phyloP scores from a whole-genome alignment of 208 protist species.

The Trypanosoma grayi region DNA sequence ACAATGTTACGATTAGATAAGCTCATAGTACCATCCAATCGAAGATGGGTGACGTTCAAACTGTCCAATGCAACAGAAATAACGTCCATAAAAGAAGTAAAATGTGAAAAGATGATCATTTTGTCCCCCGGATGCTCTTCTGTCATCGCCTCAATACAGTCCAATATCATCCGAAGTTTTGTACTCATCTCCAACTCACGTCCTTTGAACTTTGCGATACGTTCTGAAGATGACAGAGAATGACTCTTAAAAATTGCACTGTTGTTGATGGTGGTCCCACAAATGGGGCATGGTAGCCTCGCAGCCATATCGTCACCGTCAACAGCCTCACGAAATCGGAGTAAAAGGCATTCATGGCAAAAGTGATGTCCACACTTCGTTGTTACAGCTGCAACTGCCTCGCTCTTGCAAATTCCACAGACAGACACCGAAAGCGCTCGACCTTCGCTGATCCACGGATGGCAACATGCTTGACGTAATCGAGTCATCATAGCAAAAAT shows the following conservation, averaged over 20 bases:
- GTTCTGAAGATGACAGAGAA: constrained; percentile 50
- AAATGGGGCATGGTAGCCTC: constrained; percentile 63
- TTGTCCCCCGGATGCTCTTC: constrained; percentile 84
- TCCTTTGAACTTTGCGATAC: constrained; percentile 74
- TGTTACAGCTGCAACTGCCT: constrained; percentile 40
- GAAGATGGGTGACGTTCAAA: constrained; percentile 62
- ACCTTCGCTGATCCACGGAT: constrained; percentile 85
- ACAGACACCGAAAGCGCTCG: constrained; percentile 55
- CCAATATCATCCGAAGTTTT: constrained; percentile 83
- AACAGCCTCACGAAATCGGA: constrained; percentile 72
- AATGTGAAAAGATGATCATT: constrained; percentile 98
- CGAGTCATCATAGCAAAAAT: constrained; percentile 94
- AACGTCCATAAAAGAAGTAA: constrained; percentile 97
- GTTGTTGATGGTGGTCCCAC: constrained; percentile 39
- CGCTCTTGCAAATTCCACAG: constrained; percentile 78
- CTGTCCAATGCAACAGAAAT: constrained; percentile 84
- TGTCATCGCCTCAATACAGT: constrained; percentile 67
- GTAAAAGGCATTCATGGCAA: constrained; percentile 82
- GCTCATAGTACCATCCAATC: constrained; percentile 93
- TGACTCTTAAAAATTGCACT: constrained; percentile 64
- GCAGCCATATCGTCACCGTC: constrained; percentile 70
- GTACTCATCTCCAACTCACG: constrained; percentile 74
- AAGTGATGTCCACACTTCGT: constrained; percentile 87
- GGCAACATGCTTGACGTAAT: constrained; percentile 92
- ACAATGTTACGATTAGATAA: constrained; percentile 64